Evolutionary conservation across 148 eudicot species (phyloP), one percentile per base, ranked within the genome.

Genomic region (Heliamphora exappendiculata): DNA sequence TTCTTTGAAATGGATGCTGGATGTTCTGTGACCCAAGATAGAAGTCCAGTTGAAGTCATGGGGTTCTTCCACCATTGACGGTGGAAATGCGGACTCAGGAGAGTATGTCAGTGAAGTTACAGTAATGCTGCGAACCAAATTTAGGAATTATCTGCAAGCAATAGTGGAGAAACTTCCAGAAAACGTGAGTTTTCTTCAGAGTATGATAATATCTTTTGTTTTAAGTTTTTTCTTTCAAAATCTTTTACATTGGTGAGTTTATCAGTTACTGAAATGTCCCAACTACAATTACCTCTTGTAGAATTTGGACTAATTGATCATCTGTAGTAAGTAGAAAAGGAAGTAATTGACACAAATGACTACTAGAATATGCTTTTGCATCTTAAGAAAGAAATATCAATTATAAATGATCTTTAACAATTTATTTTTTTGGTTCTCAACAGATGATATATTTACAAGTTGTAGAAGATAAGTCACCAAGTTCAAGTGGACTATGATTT

Each of bases 1-100:
- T 81, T 91, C 97, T 50, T 80, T 91, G 89, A 89, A 89, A 82
- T 84, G 91, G 84, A 87, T 91, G 91, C 90, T 91, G 31, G 90
- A 91, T 75, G 84, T 81, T 37, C 70, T 91, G 62, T 84, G 84
- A 68, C 97, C 97, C 78, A 85, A 83, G 83, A 83, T 89, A 78
- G 92, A 91, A 76, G 72, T 76, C 41, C 87, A 84, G 67, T 39
- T 91, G 63, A 91, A 91, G 84, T 76, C 85, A 20, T 89, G 97
- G 90, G 84, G 88, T 79, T 81, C 84, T 67, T 87, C 86, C 84
- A 76, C 76, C 37, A 75, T 80, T n/a, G 86, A 86, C 74, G 60
- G 84, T 53, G 90, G 88, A 34, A 84, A 78, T 69, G 63, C 76
- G 67, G 80, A 42, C 49, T 87, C 90, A 6, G 97, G 97, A 74